These are phyloP conservation scores for Alternaria burnsii DNA, from an alignment of 2,329 filamentous ascomycete genomes.

Conservation along the genomic window DNA sequence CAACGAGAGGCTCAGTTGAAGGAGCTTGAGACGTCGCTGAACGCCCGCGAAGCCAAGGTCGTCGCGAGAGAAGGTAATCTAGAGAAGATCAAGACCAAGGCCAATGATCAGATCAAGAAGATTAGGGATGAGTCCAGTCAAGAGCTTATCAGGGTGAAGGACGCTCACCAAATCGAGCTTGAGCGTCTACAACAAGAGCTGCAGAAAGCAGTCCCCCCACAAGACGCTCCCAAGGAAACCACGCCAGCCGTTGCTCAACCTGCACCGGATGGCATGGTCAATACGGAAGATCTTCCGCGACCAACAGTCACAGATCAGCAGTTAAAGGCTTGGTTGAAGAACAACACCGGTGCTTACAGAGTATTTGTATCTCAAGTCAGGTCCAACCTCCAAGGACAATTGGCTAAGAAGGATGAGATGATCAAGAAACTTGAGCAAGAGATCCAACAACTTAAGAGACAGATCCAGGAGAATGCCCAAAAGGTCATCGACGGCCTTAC, in stretches of 20 bases:
- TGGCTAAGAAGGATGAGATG: slow-evolving; percentile 4
- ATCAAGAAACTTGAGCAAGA: slow-evolving; percentile 17
- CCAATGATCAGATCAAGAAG: slow-evolving; percentile 72
- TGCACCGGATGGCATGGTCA: slow-evolving; percentile 20
- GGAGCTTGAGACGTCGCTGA: slow-evolving; percentile 56
- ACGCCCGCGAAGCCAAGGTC: slow-evolving; percentile 38
- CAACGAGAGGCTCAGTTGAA: slow-evolving; percentile 38
- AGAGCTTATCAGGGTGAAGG: slow-evolving; percentile 56
- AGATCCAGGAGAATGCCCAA: slow-evolving; percentile 22
- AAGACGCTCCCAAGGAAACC: slow-evolving; percentile 14
- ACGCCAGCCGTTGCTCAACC: slow-evolving; percentile 6
- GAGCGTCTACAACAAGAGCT: slow-evolving; percentile 35
- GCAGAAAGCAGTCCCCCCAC: slow-evolving; percentile 1
- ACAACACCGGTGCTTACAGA: slow-evolving; percentile 11
- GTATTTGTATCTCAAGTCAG: slow-evolving; percentile 20
- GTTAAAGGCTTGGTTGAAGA: slow-evolving; percentile 19
- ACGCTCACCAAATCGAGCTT: slow-evolving; percentile 49
- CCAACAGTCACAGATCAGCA: slow-evolving; percentile 20
- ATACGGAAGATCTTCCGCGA: slow-evolving; percentile 35
- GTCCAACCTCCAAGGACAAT: slow-evolving; percentile 15
- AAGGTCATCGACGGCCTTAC: slow-evolving; percentile 17
- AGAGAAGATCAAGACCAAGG: slow-evolving; percentile 56
- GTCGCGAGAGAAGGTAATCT: slow-evolving; percentile 35
- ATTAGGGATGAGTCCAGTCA: slow-evolving; percentile 29
- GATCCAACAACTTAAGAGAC: slow-evolving; percentile 21